Percentiles rank a stretch among this genome's conserved stretches.
Conservation (phyloP, 75 land plant genomes). For the Sequoiadendron giganteum region DNA sequence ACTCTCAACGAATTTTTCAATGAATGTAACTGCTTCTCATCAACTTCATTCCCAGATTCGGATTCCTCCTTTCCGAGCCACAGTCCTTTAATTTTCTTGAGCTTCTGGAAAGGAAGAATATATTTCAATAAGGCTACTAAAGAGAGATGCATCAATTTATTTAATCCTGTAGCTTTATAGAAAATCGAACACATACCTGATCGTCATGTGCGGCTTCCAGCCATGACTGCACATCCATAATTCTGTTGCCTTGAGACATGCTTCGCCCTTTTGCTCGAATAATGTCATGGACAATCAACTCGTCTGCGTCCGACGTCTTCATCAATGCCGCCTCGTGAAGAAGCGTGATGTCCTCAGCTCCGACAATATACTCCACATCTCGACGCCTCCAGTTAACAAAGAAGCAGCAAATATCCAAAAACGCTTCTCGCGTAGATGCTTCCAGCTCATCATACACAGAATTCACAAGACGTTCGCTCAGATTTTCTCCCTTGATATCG, state of each 20-base stretch:
- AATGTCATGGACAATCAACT: too few species aligned
- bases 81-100: not conserved
- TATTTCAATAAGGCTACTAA: too few species aligned
- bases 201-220: not conserved
- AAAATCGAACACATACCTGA: too few species aligned
- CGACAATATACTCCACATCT: not conserved
- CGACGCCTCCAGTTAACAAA: not conserved
- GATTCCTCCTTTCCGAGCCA: not conserved
- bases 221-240: not conserved
- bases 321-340: not conserved
- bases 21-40: not conserved
- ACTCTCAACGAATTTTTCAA: not conserved
- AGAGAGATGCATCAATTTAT: too few species aligned
- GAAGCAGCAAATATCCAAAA: too few species aligned
- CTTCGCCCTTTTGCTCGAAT: not conserved
- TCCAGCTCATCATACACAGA: not conserved
- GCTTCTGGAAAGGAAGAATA: not conserved
- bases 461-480: not conserved
- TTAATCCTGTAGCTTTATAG: too few species aligned
- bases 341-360: not conserved
- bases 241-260: not conserved
- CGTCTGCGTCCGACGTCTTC: not conserved
- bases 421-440: too few species aligned
- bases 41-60: not conserved
- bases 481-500: not conserved